These are phyloP conservation scores for Thuidium tamariscinum DNA, from an alignment of 225 moss, liverwort and hornwort species.

Conservation along the genomic window DNA sequence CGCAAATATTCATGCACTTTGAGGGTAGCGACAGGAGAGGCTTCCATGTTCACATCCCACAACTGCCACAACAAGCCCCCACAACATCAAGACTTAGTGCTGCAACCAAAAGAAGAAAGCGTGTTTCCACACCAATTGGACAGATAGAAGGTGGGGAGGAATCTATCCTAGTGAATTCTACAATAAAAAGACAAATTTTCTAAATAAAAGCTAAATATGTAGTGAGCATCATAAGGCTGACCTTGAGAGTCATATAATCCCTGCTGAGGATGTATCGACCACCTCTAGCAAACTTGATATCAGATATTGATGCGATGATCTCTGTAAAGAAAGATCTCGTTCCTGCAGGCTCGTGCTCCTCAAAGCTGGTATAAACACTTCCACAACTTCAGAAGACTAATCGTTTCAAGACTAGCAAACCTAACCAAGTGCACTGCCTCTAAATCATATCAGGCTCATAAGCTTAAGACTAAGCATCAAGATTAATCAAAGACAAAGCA, in stretches of 20 bases:
- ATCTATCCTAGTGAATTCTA: not conserved
- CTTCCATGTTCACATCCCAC: constrained; percentile 99
- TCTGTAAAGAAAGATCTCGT: constrained; percentile 97
- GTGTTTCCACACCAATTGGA: not conserved
- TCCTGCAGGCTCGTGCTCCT: constrained; percentile 89
- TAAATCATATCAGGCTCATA: not conserved
- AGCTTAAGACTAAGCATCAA: not conserved
- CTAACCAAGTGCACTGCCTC: constrained; percentile 4
- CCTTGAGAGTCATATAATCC: constrained; percentile 99
- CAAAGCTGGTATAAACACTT: constrained; percentile 48
- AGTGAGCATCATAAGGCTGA: not conserved
- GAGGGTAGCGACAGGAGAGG: constrained; percentile 81
- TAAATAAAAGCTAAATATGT: not conserved
- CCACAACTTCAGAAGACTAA: not conserved
- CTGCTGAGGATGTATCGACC: constrained; percentile 97
- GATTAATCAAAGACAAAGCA: not conserved
- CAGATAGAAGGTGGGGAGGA: not conserved
- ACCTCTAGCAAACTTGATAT: constrained; percentile 95
- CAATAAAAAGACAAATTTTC: not conserved
- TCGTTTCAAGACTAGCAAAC: not conserved
- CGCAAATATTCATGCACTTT: constrained; percentile 95
- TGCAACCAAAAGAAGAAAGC: not conserved
- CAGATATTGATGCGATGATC: constrained; percentile 97
- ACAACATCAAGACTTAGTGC: not conserved
- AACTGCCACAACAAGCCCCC: constrained; percentile 28